Evolutionary conservation across 352 stramenopile species (phyloP), one percentile per base, ranked within the genome.

Genomic region (Nothophytophthora sp.): DNA sequence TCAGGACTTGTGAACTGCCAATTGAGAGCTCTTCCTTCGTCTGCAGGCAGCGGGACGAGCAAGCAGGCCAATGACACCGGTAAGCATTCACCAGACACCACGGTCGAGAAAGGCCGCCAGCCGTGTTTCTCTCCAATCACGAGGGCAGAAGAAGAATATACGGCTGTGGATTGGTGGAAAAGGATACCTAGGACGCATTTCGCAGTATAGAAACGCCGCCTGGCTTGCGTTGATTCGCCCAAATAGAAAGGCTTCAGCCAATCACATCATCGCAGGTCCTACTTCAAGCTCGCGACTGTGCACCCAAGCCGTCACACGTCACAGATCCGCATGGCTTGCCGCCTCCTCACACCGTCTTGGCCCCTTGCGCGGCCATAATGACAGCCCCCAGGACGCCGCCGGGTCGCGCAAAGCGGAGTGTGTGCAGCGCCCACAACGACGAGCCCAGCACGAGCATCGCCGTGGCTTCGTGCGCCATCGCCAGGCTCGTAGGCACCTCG

Each of bases 401-500:
- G 9, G 76, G 68, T 24, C 71, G 73, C 30, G 76, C 76, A 43
- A 88, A 90, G 46, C 75, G 76, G 44, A 90, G 60, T 19, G 74
- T 73, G 52, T 87, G 67, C 35, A 90, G 24, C 12, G 59, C 68
- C 80, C 80, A 90, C n/a, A 90, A 47, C 29, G 76, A 88, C 40
- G 80, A 83, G 0, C 67, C 70, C 4, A 90, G 59, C 27, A 88
- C 72, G 35, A 84, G 39, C 4, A 55, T 65, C 2, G 80, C 76
- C 4, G 76, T 76, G 7, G 73, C 66, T 33, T 98, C 90, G 76
- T 99, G 97, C 27, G 78, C 82, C 42, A 97, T 95, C 24, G 95
- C 96, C 12, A 99, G 67, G 19, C 70, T 60, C 18, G 98, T 89
- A 2, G 97, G 97, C 29, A 99, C 94, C 61, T 97, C 96, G 43